Conservation (phyloP, 2,329 filamentous ascomycete species). For the Neonectria ditissima region DNA sequence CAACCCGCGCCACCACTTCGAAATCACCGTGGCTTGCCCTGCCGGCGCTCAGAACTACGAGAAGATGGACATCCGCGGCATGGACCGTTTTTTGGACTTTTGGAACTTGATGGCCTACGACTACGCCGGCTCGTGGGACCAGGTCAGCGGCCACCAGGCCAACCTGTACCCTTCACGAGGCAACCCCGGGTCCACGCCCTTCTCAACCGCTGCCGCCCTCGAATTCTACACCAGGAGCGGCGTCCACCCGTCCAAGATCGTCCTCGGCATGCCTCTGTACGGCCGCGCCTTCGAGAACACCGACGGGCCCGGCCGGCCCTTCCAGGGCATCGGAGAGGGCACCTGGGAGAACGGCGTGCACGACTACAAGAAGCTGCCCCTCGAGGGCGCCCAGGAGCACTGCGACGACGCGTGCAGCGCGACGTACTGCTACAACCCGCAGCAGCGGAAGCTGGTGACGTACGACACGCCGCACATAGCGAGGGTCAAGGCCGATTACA, state of each 20-base stretch:
- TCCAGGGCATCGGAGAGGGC: slow-evolving; percentile 79
- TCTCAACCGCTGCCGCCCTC: slow-evolving; percentile 78
- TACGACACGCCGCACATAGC: slow-evolving; percentile 82
- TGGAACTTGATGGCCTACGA: slow-evolving; percentile 93
- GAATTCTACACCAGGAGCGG: slow-evolving; percentile 75
- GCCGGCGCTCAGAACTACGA: slow-evolving; percentile 72
- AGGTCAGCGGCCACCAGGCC: slow-evolving; percentile 78
- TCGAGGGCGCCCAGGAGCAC: slow-evolving; percentile 71
- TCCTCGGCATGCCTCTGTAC: slow-evolving; percentile 93
- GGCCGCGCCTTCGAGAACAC: slow-evolving; percentile 87
- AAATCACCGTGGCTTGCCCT: slow-evolving; percentile 73
- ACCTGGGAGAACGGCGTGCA: slow-evolving; percentile 88
- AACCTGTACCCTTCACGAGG: slow-evolving; percentile 74
- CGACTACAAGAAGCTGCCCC: slow-evolving; percentile 89
- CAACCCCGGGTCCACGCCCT: slow-evolving; percentile 77
- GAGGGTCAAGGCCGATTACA: slow-evolving; percentile 76
- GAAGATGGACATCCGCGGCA: slow-evolving; percentile 70
- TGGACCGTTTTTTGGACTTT: slow-evolving; percentile 77
- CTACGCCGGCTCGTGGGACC: slow-evolving; percentile 86
- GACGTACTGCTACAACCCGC: slow-evolving; percentile 80
- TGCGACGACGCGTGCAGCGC: slow-evolving; percentile 74
- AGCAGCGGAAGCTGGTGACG: slow-evolving; percentile 74
- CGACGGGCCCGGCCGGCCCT: slow-evolving; percentile 77
- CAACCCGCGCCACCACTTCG: slow-evolving; percentile 64
- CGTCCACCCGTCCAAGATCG: slow-evolving; percentile 78